These are phyloP conservation scores for Exophiala aquamarina DNA, from an alignment of 2,329 filamentous ascomycete genomes.

Conservation along the genomic window DNA sequence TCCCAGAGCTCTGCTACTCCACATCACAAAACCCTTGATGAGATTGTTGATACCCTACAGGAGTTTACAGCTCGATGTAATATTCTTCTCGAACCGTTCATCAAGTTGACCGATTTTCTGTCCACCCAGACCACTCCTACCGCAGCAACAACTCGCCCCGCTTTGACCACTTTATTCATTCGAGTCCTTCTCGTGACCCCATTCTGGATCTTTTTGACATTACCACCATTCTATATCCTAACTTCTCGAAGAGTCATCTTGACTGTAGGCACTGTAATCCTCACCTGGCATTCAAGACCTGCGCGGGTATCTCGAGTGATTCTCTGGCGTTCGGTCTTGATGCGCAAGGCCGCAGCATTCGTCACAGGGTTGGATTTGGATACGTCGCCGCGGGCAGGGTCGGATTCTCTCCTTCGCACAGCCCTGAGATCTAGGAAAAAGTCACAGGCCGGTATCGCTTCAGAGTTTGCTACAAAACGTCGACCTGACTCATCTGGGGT, in stretches of 20 bases:
- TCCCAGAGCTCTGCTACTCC: slow-evolving; percentile 62
- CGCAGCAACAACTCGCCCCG: slow-evolving; percentile 85
- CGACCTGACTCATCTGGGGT: slow-evolving; percentile 67
- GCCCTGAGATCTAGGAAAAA: slow-evolving; percentile 28
- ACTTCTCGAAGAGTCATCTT: slow-evolving; percentile 82
- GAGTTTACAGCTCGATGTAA: slow-evolving; percentile 91
- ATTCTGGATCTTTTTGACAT: slow-evolving; percentile 78
- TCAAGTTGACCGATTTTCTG: slow-evolving; percentile 88
- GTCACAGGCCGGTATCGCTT: slow-evolving; percentile 45
- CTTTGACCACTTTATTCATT: slow-evolving; percentile 84
- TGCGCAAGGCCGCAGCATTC: slow-evolving; percentile 68
- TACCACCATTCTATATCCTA: slow-evolving; percentile 80
- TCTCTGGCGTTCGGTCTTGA: slow-evolving; percentile 79
- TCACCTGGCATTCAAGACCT: slow-evolving; percentile 91
- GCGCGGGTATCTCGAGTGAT: slow-evolving; percentile 82
- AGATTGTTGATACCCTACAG: slow-evolving; percentile 92
- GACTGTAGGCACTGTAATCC: slow-evolving; percentile 77
- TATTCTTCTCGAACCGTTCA: slow-evolving; percentile 82
- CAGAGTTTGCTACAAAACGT: slow-evolving; percentile 48
- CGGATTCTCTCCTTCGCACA: slow-evolving; percentile 27
- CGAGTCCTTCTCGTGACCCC: slow-evolving; percentile 86
- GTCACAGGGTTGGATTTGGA: slow-evolving; percentile 80
- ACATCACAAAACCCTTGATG: slow-evolving; percentile 89
- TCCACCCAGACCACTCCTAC: slow-evolving; percentile 88
- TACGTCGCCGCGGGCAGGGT: slow-evolving; percentile 35